Percentiles rank a stretch among this genome's conserved stretches.
Conservation (phyloP, 345 rosid genomes). For the Eutrema heterophyllum region DNA sequence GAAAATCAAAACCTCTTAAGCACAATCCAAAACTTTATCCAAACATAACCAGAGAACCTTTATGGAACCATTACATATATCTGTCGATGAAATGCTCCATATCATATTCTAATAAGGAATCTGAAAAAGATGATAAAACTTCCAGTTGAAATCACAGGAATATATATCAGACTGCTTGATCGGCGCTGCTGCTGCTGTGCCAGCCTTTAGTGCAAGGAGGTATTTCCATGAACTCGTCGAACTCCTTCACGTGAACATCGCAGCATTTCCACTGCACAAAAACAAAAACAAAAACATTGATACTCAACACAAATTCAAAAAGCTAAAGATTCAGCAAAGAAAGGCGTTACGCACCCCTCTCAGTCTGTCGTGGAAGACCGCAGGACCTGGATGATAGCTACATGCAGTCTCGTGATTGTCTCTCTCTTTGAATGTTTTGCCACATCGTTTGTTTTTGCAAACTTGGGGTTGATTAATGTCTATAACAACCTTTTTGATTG, state of each 20-base stretch:
- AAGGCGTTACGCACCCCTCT: constrained; percentile 52
- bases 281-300: not conserved
- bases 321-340: not conserved
- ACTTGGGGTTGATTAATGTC: constrained; percentile 70
- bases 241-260: constrained; percentile 78
- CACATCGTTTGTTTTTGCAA: constrained; percentile 86
- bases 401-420: constrained; percentile 84
- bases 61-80: not conserved
- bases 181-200: constrained; percentile 49
- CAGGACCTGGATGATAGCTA: constrained; percentile 90
- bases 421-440: constrained; percentile 73
- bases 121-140: not conserved
- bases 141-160: not conserved
- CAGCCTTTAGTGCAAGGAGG: constrained; percentile 92
- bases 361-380: constrained; percentile 82
- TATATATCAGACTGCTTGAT: constrained; percentile 26
- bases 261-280: constrained; percentile 94
- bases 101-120: not conserved
- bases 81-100: not conserved
- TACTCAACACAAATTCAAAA: not conserved
- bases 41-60: not conserved
- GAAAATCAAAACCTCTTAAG: not conserved
- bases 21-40: not conserved
- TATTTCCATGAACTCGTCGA: constrained; percentile 89
- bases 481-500: constrained; percentile 43